Conservation (phyloP, 2,329 filamentous ascomycete genomes). For the Clonostachys rhizophaga region DNA sequence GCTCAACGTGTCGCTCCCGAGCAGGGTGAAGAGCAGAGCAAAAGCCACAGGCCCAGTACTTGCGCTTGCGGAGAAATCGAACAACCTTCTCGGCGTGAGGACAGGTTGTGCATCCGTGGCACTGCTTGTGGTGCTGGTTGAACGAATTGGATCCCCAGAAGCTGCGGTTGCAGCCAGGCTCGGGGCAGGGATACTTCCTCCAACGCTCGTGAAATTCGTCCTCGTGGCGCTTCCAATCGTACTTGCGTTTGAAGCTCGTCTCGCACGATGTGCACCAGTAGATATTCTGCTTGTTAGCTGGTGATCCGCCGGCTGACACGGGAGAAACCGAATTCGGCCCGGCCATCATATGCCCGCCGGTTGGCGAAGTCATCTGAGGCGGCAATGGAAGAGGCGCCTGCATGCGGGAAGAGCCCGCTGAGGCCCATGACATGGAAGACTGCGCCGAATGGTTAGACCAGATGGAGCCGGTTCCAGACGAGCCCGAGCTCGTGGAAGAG, state of each 20-base stretch:
- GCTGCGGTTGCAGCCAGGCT: slow-evolving; percentile 58
- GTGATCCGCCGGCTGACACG: slow-evolving; percentile 8
- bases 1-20: slow-evolving; percentile 63
- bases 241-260: slow-evolving; percentile 63
- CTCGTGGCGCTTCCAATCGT: slow-evolving; percentile 67
- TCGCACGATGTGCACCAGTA: slow-evolving; percentile 57
- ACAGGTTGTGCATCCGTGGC: slow-evolving; percentile 60
- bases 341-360: slow-evolving; percentile 21
- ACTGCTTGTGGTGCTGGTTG: slow-evolving; percentile 63
- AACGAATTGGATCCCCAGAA: slow-evolving; percentile 66
- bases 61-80: slow-evolving; percentile 57
- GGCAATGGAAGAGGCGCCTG: slow-evolving; percentile 29
- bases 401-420: slow-evolving; percentile 18
- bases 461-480: slow-evolving; percentile 41
- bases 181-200: slow-evolving; percentile 63
- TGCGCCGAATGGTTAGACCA: slow-evolving; percentile 35
- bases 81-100: slow-evolving; percentile 62
- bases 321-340: slow-evolving; percentile 15
- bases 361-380: slow-evolving; percentile 16
- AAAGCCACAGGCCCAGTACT: slow-evolving; percentile 66
- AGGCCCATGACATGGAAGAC: slow-evolving; percentile 21
- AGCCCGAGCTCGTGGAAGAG: slow-evolving; percentile 44
- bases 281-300: slow-evolving; percentile 34
- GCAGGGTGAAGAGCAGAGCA: slow-evolving; percentile 59
- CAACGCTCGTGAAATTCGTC: slow-evolving; percentile 66